A percentile compares a stretch with the other conserved stretches of the same genome.
phyloP scores from a whole-genome alignment of 805 yeast species.

The Torulaspora microellipsoides region DNA sequence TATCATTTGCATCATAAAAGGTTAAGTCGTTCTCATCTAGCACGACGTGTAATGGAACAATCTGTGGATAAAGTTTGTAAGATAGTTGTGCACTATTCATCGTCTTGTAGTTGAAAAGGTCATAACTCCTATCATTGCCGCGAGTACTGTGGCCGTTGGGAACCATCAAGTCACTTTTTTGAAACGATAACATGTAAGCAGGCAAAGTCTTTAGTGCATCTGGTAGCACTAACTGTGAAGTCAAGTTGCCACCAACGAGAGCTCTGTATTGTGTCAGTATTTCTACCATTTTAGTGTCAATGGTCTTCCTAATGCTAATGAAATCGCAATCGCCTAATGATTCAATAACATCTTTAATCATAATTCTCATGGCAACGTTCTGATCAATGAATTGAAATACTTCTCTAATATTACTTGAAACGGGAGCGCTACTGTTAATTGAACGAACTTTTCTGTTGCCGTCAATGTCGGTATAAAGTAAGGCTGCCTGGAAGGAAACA shows the following conservation, averaged over 20 bases:
- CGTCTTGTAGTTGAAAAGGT: conserved; percentile 40
- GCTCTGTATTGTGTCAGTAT: conserved; percentile 57
- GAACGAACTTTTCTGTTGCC: conserved; percentile 85
- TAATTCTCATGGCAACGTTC: conserved; percentile 52
- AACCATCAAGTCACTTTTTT: conserved; percentile 60
- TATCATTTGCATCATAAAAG: conserved; percentile 38
- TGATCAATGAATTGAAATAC: conserved; percentile 79
- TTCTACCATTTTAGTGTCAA: conserved; percentile 50
- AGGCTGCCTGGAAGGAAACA: conserved; percentile 86
- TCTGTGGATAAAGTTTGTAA: conserved; percentile 72
- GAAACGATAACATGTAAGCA: conserved; percentile 59
- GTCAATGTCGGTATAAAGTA: conserved; percentile 70
- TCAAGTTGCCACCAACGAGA: conserved; percentile 40
- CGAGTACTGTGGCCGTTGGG: conserved; percentile 36
- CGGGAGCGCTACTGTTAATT: conserved; percentile 77
- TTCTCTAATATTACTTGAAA: conserved; percentile 65
- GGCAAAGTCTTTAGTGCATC: conserved; percentile 71
- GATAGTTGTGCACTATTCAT: conserved; percentile 52
- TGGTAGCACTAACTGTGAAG: conserved; percentile 74
- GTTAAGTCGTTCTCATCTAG: conserved; percentile 50
- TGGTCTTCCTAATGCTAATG: conserved; percentile 46
- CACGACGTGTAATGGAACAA: conserved; percentile 67
- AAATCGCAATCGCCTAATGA: conserved; percentile 42
- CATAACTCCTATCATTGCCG: conserved; percentile 62
- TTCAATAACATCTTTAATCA: conserved; percentile 46